phyloP scores from a whole-genome alignment of 169 alveolate species.

The Theileria orientalis region DNA sequence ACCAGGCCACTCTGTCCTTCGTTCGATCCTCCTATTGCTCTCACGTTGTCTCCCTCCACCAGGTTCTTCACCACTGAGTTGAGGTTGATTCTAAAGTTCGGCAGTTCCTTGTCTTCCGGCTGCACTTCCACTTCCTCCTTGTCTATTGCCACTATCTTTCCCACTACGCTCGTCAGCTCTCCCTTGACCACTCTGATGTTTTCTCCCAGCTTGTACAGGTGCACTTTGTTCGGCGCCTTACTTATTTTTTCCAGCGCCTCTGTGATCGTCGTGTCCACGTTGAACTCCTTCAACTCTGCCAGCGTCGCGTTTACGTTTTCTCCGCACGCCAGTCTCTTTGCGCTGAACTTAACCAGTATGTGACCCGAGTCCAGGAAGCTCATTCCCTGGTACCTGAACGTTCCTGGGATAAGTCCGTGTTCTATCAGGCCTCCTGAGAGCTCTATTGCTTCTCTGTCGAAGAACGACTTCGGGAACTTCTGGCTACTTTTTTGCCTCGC shows the following conservation, averaged over 20 bases:
- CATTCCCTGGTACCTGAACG: slow-evolving; percentile 79
- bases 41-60: slow-evolving; percentile 81
- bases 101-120: slow-evolving; percentile 75
- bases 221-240: slow-evolving; percentile 48
- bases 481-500: neutral
- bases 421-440: slow-evolving; percentile 81
- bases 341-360: slow-evolving; percentile 74
- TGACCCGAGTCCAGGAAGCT: slow-evolving; percentile 81
- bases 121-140: slow-evolving; percentile 73
- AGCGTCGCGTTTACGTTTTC: slow-evolving; percentile 76
- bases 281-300: slow-evolving; percentile 77
- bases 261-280: slow-evolving; percentile 65
- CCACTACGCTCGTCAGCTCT: slow-evolving; percentile 74
- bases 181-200: slow-evolving; percentile 77
- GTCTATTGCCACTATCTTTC: slow-evolving; percentile 69
- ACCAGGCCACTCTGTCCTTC: slow-evolving; percentile 82
- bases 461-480: slow-evolving; percentile 71
- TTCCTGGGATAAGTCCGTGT: slow-evolving; percentile 80
- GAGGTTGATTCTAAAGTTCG: slow-evolving; percentile 68
- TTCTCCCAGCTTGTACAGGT: slow-evolving; percentile 78
- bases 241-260: slow-evolving; percentile 7
- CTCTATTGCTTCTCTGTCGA: slow-evolving; percentile 81
- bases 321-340: slow-evolving; percentile 69
- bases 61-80: slow-evolving; percentile 71
- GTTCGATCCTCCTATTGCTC: slow-evolving; percentile 78